phyloP scores from a whole-genome alignment of 1,139 yeast species.

The Tardiomyces blankii region DNA sequence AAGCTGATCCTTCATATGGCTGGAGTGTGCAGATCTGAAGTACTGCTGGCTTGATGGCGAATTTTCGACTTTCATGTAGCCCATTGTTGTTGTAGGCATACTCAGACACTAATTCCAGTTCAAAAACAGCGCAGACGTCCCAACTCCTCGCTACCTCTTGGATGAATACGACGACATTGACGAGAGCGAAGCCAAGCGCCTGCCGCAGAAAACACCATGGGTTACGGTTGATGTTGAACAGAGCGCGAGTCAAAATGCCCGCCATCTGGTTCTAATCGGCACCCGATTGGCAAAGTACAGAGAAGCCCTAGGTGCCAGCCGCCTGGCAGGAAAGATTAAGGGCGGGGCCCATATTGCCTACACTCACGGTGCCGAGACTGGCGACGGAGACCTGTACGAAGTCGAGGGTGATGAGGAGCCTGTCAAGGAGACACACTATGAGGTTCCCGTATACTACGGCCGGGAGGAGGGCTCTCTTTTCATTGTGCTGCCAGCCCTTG shows the following conservation, averaged over 20 bases:
- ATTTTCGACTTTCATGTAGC: too few relatives aligned
- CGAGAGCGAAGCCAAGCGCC: constrained; percentile 14
- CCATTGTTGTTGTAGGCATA: too few relatives aligned
- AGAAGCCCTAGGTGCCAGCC: not conserved
- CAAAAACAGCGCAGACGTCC: constrained; percentile 45
- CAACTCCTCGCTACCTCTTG: constrained; percentile 43
- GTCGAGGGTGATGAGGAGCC: constrained; percentile 3
- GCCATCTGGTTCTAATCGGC: not conserved
- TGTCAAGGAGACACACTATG: not conserved
- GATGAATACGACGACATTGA: constrained; percentile 30
- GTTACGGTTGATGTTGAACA: not conserved
- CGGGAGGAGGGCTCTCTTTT: not conserved
- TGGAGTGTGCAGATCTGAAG: too few relatives aligned
- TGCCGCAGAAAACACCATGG: constrained; percentile 11
- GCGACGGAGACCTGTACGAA: constrained; percentile 6
- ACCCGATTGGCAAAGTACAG: not conserved
- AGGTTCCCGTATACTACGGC: not conserved
- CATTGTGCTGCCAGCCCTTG: constrained; percentile 7
- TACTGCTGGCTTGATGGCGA: too few relatives aligned
- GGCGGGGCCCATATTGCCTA: not conserved
- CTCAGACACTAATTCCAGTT: constrained; percentile 17
- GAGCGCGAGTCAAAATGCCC: not conserved
- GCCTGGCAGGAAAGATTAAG: not conserved
- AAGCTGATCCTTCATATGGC: too few relatives aligned
- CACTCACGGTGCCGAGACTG: not conserved